Conservation (phyloP, 192 early-diverging fungal genomes). For the Haplosporangium gracile region DNA sequence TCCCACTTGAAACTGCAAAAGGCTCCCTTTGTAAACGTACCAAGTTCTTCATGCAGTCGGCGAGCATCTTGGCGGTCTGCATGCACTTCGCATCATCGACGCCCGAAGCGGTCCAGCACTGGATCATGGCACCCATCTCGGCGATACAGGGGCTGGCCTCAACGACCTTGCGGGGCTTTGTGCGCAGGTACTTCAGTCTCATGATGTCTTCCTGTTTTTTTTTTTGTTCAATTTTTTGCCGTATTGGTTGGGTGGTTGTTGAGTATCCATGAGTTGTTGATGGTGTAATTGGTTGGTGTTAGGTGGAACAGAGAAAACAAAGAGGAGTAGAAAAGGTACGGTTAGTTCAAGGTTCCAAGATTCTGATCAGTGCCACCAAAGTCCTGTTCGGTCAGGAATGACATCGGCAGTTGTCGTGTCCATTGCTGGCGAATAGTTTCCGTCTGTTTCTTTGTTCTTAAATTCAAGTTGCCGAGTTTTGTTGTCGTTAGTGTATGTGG, state of each 20-base stretch:
- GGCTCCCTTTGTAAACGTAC: constrained; percentile 44
- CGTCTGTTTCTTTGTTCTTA: neutral
- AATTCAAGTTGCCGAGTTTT: neutral
- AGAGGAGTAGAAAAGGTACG: neutral
- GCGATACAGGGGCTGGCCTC: constrained; percentile 67
- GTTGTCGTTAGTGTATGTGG: neutral
- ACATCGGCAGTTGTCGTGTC: neutral
- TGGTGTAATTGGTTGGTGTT: neutral
- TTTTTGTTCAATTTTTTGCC: neutral
- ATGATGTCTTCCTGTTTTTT: constrained; percentile 43
- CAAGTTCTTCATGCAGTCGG: constrained; percentile 68
- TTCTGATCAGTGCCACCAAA: neutral
- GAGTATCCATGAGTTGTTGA: neutral
- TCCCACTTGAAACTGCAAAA: neutral
- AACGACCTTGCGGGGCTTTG: constrained; percentile 67
- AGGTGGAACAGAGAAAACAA: neutral
- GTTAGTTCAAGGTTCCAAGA: neutral
- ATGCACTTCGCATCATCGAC: constrained; percentile 68
- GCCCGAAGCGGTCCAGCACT: constrained; percentile 69
- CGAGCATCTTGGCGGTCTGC: constrained; percentile 62
- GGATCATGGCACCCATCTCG: constrained; percentile 72
- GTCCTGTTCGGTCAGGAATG: neutral
- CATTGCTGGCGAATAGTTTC: neutral
- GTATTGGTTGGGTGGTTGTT: neutral
- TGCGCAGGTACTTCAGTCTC: constrained; percentile 73